Percentiles rank a stretch among this genome's conserved stretches.
Conservation (phyloP, 2,329 filamentous ascomycete species). For the Huntiella moniliformis region DNA sequence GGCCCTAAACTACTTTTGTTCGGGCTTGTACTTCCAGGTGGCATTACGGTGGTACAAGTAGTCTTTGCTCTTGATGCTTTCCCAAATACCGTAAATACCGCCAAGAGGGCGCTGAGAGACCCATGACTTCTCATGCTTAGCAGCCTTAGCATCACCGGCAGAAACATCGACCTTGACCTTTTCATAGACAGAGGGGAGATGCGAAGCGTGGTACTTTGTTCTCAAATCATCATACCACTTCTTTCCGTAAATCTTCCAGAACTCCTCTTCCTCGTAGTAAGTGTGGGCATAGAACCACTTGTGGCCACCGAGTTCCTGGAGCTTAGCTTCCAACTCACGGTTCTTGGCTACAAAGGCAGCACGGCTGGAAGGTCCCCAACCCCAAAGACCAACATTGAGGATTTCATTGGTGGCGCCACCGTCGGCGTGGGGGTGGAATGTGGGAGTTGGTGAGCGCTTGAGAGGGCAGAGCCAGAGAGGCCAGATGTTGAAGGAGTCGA, state of each 20-base stretch:
- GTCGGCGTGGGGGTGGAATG: constrained; percentile 32
- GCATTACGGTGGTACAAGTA: constrained; percentile 34
- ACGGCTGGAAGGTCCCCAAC: constrained; percentile 42
- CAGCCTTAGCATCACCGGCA: constrained; percentile 23
- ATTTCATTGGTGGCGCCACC: constrained; percentile 20
- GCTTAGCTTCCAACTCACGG: constrained; percentile 49
- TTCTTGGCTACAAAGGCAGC: constrained; percentile 50
- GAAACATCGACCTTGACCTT: constrained; percentile 43
- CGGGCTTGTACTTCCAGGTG: constrained; percentile 32
- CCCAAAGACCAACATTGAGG: constrained; percentile 60
- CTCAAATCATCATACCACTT: constrained; percentile 44
- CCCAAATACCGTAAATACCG: constrained; percentile 39
- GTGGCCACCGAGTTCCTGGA: constrained; percentile 51
- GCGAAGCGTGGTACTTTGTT: constrained; percentile 40
- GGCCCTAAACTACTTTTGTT: constrained; percentile 5
- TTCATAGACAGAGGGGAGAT: constrained; percentile 49
- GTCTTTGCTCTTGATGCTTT: constrained; percentile 38
- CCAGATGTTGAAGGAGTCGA: constrained; percentile 33
- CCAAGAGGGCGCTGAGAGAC: constrained; percentile 36
- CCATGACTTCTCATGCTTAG: constrained; percentile 23
- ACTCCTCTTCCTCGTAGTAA: constrained; percentile 58
- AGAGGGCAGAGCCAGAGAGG: constrained; percentile 42
- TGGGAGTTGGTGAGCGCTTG: constrained; percentile 28
- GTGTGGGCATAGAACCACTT: constrained; percentile 82
- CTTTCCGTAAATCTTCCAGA: constrained; percentile 44